Evolutionary conservation across 345 rosid genomes (phyloP).

Genomic region (Syzygium aromaticum): DNA sequence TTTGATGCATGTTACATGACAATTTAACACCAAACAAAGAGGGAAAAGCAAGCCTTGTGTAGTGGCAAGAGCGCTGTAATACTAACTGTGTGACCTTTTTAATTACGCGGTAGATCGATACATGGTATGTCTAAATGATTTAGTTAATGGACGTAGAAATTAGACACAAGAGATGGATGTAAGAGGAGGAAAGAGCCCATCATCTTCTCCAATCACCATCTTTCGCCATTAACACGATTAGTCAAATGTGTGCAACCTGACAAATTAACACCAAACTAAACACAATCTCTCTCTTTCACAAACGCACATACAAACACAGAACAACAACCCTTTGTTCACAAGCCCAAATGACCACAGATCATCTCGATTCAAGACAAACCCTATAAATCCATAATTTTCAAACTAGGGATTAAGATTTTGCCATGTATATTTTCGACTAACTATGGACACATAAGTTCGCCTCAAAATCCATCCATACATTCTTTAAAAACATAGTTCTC

Average conservation of each 20-base stretch:
- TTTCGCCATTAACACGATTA: background rate
- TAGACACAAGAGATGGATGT: background rate
- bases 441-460: background rate
- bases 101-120: rapidly evolving
- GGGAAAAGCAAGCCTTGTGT: background rate
- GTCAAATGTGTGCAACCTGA: background rate
- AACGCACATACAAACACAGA: rapidly evolving
- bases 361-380: rapidly evolving
- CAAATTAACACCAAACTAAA: background rate
- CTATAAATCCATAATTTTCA: background rate
- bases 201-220: background rate
- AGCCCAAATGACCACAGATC: rapidly evolving
- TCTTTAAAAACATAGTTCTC: background rate
- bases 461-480: background rate
- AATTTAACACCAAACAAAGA: background rate
- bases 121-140: background rate
- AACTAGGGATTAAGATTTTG: background rate
- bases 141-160: rapidly evolving
- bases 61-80: background rate
- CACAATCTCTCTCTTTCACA: background rate
- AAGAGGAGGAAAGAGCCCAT: background rate
- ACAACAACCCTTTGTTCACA: background rate
- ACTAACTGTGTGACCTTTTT: background rate
- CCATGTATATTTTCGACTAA: background rate
- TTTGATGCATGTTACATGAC: background rate